Conservation (phyloP, 2,329 filamentous ascomycete genomes). For the Hymenoscyphus salicellus region DNA sequence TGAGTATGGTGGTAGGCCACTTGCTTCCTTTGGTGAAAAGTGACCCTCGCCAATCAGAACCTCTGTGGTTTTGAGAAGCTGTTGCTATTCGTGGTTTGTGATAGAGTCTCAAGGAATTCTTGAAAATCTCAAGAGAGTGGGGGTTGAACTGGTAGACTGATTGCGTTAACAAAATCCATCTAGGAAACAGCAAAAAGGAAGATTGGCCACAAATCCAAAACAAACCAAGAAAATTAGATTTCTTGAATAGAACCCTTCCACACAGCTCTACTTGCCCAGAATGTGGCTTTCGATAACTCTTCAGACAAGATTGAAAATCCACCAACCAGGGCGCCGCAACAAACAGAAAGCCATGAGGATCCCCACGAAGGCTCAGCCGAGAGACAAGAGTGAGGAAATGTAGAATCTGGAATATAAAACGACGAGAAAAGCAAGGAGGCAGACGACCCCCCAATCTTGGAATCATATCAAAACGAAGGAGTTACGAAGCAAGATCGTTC, state of each 20-base stretch:
- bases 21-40: background rate
- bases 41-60: background rate
- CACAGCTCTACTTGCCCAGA: background rate
- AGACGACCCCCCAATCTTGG: background rate
- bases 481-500: background rate
- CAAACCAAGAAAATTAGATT: background rate
- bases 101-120: background rate
- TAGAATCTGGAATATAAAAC: background rate
- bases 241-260: background rate
- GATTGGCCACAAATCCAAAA: background rate
- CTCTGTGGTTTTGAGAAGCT: background rate
- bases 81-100: background rate
- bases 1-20: background rate
- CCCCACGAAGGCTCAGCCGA: background rate
- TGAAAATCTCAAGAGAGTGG: background rate
- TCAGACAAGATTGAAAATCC: background rate
- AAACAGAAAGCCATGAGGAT: background rate
- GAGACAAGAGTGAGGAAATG: background rate
- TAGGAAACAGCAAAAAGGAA: background rate
- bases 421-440: background rate
- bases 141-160: background rate
- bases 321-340: background rate
- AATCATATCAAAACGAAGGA: background rate
- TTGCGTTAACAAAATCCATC: background rate
- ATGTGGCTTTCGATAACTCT: background rate